Evolutionary conservation across 345 rosid species (phyloP).

Genomic region (Eucalyptus pumila): DNA sequence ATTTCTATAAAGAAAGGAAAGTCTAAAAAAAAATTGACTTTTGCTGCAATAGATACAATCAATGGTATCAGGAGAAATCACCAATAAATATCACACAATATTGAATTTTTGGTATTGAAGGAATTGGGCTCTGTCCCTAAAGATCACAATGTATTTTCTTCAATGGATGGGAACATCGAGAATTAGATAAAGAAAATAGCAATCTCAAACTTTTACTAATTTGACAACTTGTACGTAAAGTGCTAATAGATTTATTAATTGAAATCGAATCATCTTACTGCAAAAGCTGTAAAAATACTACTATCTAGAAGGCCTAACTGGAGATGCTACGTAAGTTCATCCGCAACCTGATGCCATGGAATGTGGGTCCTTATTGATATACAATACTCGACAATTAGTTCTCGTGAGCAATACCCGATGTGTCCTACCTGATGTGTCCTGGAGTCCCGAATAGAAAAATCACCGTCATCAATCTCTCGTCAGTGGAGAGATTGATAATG

Average conservation of each 20-base stretch:
- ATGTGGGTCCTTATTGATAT: neutral
- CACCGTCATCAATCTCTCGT: neutral
- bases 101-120: too few relatives aligned
- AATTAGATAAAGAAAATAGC: too few relatives aligned
- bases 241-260: neutral
- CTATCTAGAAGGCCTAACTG: neutral
- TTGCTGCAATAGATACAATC: too few relatives aligned
- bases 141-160: too few relatives aligned
- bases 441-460: neutral
- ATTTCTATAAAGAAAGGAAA: too few relatives aligned
- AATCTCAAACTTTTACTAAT: neutral
- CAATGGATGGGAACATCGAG: too few relatives aligned
- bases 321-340: neutral
- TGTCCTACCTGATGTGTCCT: too few relatives aligned
- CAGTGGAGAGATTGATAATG: neutral
- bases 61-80: accelerated
- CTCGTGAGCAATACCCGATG: neutral
- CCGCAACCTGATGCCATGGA: neutral
- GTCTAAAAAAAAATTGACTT: too few relatives aligned
- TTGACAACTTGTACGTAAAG: neutral
- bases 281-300: neutral
- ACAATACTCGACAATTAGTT: neutral
- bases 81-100: too few relatives aligned
- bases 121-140: too few relatives aligned
- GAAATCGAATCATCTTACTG: neutral